phyloP scores from a whole-genome alignment of 176 grass and related monocot genomes.

The Rhynchospora tenuis region DNA sequence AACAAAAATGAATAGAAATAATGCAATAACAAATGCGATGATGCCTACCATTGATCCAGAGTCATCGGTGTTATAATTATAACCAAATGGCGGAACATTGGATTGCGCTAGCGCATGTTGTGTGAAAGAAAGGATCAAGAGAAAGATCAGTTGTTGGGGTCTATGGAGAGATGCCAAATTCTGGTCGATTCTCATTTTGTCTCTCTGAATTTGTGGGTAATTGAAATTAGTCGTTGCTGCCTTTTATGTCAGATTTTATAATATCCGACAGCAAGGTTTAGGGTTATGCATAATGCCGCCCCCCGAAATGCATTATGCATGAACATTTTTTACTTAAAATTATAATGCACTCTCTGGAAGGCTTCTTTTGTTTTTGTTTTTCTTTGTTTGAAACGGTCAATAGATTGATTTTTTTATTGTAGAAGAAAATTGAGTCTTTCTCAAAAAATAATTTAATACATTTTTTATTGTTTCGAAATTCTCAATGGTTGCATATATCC shows the following conservation, averaged over 20 bases:
- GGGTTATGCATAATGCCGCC: not conserved
- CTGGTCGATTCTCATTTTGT: not conserved
- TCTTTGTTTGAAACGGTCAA: not conserved
- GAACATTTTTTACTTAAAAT: not conserved
- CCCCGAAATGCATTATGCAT: not conserved
- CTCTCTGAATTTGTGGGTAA: not conserved
- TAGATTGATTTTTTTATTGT: not conserved
- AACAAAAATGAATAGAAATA: not conserved
- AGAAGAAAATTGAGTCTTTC: not conserved
- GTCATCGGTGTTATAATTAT: not conserved
- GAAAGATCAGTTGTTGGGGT: not conserved
- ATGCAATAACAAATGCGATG: not conserved
- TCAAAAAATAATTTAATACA: too few species aligned
- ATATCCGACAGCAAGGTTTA: not conserved
- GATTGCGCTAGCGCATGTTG: not conserved
- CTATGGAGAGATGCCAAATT: not conserved
- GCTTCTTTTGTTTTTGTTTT: not conserved
- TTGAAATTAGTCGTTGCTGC: not conserved
- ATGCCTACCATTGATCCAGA: not conserved
- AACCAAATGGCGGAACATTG: not conserved
- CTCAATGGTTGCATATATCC: not conserved
- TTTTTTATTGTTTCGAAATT: not conserved
- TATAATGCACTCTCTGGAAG: not conserved
- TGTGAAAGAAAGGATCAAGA: conserved; percentile 2
- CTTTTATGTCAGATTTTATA: not conserved